Evolutionary conservation across 169 alveolate species (phyloP), one percentile per base, ranked within the genome.

Genomic region (Theileria parva): DNA sequence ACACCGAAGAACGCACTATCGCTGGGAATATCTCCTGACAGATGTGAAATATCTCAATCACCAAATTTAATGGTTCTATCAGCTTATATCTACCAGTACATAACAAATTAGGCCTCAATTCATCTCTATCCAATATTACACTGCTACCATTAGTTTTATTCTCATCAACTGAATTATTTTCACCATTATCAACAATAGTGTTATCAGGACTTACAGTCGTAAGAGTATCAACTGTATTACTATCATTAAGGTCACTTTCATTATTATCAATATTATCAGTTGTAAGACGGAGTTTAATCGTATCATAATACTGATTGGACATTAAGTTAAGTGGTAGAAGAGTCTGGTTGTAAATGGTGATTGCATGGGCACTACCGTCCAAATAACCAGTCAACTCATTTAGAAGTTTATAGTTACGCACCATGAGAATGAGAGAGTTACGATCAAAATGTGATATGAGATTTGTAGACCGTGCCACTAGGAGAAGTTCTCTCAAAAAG

Each of bases 21-120:
- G 91, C 73, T 32, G 91, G 91, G 80, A 85, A 85, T 63, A 77
- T 78, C 51, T 85, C 91, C 68, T 69, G 68, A 51, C 91, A 85
- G 12, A 77, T 50, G 76, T 85, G 66, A 66, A 85, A 77, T 57
- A 85, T 85, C 60, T 85, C 91, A 48, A 78, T 74, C 23, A 80
- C 91, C 53, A 85, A 73, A 15, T 81, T 17, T 44, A 66, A 68
- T 11, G 91, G 91, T 17, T 85, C 91, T 21, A 78, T 64, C 23
- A 78, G 44, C 44, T 59, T 51, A 12, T 85, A 87, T n/a, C 91
- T 19, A 11, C 84, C 34, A 30, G 79, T 85, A 27, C 77, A 61
- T 48, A 85, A 64, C 34, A 85, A 67, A 44, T 85, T 72, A 13
- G 91, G 91, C 17, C 91, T 57, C 67, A 77, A 64, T 51, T 32